Conservation (phyloP, 768 basidiomycete species). For the Lactifluus subvellereus region DNA sequence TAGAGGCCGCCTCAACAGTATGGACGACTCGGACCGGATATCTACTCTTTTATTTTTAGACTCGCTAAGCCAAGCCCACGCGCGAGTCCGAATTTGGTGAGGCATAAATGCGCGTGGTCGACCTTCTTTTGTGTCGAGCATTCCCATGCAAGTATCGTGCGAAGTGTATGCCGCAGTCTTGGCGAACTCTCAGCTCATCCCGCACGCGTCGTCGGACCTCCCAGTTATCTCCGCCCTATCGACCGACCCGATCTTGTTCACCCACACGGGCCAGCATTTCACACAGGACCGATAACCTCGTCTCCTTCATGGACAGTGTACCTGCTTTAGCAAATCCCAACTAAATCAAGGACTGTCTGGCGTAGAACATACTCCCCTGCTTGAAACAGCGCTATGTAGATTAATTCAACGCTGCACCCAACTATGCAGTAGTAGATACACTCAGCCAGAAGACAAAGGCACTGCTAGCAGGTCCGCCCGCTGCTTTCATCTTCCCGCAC, state of each 20-base stretch:
- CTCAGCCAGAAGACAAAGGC: slow-evolving; percentile 37
- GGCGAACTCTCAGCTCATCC: slow-evolving; percentile 54
- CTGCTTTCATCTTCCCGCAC: slow-evolving; percentile 66
- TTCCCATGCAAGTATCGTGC: slow-evolving; percentile 62
- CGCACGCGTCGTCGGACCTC: slow-evolving; percentile 56
- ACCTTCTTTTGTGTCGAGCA: slow-evolving; percentile 66
- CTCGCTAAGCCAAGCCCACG: not conserved
- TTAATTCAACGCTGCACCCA: slow-evolving; percentile 18
- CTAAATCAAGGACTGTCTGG: slow-evolving; percentile 46
- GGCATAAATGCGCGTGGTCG: slow-evolving; percentile 66
- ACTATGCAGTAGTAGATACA: slow-evolving; percentile 30
- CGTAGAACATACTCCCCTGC: slow-evolving; percentile 50
- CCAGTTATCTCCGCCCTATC: slow-evolving; percentile 58
- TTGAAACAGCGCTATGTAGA: slow-evolving; percentile 53
- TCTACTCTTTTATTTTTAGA: too few relatives aligned
- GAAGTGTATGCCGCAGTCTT: not conserved
- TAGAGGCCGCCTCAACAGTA: slow-evolving; percentile 43
- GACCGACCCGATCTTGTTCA: slow-evolving; percentile 69
- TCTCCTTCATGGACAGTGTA: slow-evolving; percentile 51
- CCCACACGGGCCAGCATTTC: slow-evolving; percentile 67
- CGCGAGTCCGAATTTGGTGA: slow-evolving; percentile 62
- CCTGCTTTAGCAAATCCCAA: slow-evolving; percentile 32
- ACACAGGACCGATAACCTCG: slow-evolving; percentile 57
- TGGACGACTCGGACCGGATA: too few relatives aligned
- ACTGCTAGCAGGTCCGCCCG: slow-evolving; percentile 43